These are phyloP conservation scores for Aaosphaeria pasadenensis DNA, from an alignment of 2,329 filamentous ascomycete species.

Conservation along the genomic window DNA sequence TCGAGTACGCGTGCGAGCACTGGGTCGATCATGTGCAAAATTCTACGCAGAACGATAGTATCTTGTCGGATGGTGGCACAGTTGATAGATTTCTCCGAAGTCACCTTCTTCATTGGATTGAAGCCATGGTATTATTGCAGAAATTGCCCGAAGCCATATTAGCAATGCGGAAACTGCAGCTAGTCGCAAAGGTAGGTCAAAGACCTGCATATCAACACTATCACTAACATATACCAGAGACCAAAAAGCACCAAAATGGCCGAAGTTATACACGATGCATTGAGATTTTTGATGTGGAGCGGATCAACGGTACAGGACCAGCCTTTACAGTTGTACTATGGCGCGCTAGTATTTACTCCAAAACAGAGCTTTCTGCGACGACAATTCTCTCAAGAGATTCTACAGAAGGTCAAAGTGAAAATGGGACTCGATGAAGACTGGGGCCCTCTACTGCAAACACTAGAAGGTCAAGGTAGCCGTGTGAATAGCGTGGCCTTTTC, in stretches of 20 bases:
- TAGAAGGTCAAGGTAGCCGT: constrained; percentile 1
- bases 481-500: constrained; percentile 6
- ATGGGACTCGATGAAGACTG: neutral
- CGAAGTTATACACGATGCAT: too few relatives aligned
- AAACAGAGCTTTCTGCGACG: neutral
- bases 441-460: neutral
- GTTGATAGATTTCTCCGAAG: neutral
- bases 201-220: too few relatives aligned
- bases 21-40: constrained; percentile 31
- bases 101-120: neutral
- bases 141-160: too few relatives aligned
- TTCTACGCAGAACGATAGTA: neutral
- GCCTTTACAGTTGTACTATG: neutral
- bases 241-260: too few relatives aligned
- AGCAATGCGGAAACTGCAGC: too few relatives aligned
- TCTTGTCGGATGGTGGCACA: neutral
- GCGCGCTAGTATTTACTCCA: neutral
- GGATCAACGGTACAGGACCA: too few relatives aligned
- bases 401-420: neutral
- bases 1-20: constrained; percentile 29
- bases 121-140: too few relatives aligned
- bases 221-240: too few relatives aligned
- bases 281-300: too few relatives aligned
- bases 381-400: neutral
- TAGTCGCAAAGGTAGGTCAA: too few relatives aligned